Base-by-base conservation (phyloP, 163 green algal species). In the Chloromonas sp. region DNA sequence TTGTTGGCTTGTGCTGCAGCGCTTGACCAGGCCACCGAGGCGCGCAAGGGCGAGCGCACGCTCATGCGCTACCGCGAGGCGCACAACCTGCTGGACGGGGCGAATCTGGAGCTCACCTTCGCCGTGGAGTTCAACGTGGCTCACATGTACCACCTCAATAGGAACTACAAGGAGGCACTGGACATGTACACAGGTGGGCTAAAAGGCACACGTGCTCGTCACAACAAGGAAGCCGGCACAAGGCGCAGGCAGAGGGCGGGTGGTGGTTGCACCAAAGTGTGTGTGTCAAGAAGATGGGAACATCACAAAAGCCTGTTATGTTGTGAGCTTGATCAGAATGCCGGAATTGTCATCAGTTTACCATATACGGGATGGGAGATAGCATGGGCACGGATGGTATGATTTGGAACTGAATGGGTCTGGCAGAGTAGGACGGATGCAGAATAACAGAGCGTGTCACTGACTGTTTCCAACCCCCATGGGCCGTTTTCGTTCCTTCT, bases 41-140 rank as follows among this genome's bases (percentile, higher is more conserved):
- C 93, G 0, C 90, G 87, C 70, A 94, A 94, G 76, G 86, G 87
- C 13, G 94, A 98, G 88, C 88, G 93, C 2, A 81, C 83, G 81
- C 93, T 98, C 14, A 91, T 86, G 76, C 93, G 91, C 83, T 91
- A 94, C 84, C 86, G 91, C 2, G 92, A 97, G 70, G 66, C 13
- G 70, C 84, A 90, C 3, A 85, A 87, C 57, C 61, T 91, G 71
- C 81, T 70, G 0, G 93, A 94, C 81, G 70, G 90, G 84, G 91
- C 93, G 83, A 97, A 95, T 83, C 62, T 91, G 13, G 95, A 97
- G 81, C 92, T 98, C 0, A 93, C 88, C 36, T 97, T 94, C 89
- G 92, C 94, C 0, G 91, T 96, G 14, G 89, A 91, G 61, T 88
- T 97, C 86, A 93, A 94, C 82, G 85, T 97, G 78, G 94, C 91